These are phyloP conservation scores for Warburgia ugandensis DNA, from an alignment of 164 flowering plant species.

Conservation along the genomic window DNA sequence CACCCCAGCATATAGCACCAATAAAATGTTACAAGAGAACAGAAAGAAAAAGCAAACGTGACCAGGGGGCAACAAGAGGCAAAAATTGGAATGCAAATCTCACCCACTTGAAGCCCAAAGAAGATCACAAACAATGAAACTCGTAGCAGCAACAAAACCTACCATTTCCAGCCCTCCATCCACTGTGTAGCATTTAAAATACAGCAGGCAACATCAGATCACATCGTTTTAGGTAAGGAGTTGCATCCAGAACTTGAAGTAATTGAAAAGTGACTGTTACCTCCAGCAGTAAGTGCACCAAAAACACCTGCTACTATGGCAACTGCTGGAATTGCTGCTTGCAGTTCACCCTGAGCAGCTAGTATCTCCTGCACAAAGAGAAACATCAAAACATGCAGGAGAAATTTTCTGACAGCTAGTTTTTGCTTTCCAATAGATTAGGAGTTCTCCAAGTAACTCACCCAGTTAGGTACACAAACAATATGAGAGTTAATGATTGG, in stretches of 20 bases:
- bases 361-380: conserved; percentile 3
- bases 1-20: no score
- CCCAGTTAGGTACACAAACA: no score
- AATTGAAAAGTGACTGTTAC: background rate
- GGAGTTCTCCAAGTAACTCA: no score
- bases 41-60: background rate
- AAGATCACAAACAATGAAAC: conserved; percentile 13
- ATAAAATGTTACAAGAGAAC: background rate
- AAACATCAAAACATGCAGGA: no score
- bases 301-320: conserved; percentile 9
- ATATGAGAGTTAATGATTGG: no score
- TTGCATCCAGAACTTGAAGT: background rate
- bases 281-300: conserved; percentile 10
- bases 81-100: background rate
- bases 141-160: conserved; percentile 9
- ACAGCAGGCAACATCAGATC: background rate
- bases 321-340: conserved; percentile 9
- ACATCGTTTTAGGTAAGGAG: background rate
- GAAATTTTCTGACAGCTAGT: no score
- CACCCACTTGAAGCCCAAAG: conserved; percentile 16
- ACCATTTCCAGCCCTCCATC: conserved; percentile 14
- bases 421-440: no score
- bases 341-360: conserved; percentile 2
- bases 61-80: no score
- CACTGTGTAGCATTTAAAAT: conserved; percentile 4